Evolutionary conservation across 2,329 filamentous ascomycete species (phyloP).

Genomic region (Sarocladiaceae sp.): DNA sequence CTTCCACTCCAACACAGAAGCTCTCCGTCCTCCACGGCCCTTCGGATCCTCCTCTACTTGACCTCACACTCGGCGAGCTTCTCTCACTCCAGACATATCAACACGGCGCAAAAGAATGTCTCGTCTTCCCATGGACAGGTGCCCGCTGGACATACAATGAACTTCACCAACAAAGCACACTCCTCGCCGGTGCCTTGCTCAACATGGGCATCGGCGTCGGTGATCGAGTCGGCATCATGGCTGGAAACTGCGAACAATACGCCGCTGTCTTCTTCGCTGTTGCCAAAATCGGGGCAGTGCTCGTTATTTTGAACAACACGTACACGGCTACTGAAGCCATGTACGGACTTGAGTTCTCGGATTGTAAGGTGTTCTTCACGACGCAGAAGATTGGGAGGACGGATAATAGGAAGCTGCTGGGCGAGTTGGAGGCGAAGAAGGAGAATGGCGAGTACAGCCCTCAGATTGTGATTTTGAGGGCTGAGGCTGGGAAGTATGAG

Average conservation of each 20-base stretch:
- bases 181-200: constrained; percentile 61
- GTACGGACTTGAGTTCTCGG: constrained; percentile 67
- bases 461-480: constrained; percentile 58
- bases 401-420: constrained; percentile 58
- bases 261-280: constrained; percentile 70
- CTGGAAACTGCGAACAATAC: constrained; percentile 79
- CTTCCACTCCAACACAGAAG: constrained; percentile 25
- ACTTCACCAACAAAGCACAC: constrained; percentile 57
- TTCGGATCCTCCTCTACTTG: constrained; percentile 63
- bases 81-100: constrained; percentile 66
- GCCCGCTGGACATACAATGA: constrained; percentile 69
- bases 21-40: constrained; percentile 64
- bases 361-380: constrained; percentile 70
- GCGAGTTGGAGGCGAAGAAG: constrained; percentile 37
- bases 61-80: constrained; percentile 68
- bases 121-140: constrained; percentile 73
- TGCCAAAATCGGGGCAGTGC: constrained; percentile 60
- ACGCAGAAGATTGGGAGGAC: constrained; percentile 64
- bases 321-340: constrained; percentile 71
- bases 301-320: constrained; percentile 79
- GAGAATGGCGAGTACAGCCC: constrained; percentile 27
- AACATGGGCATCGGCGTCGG: constrained; percentile 63
- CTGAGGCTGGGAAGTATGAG: constrained; percentile 44
- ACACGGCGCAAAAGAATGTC: constrained; percentile 61
- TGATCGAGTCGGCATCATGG: constrained; percentile 72